Conservation (phyloP, 2,329 filamentous ascomycete genomes). For the Grosmannia huntii region DNA sequence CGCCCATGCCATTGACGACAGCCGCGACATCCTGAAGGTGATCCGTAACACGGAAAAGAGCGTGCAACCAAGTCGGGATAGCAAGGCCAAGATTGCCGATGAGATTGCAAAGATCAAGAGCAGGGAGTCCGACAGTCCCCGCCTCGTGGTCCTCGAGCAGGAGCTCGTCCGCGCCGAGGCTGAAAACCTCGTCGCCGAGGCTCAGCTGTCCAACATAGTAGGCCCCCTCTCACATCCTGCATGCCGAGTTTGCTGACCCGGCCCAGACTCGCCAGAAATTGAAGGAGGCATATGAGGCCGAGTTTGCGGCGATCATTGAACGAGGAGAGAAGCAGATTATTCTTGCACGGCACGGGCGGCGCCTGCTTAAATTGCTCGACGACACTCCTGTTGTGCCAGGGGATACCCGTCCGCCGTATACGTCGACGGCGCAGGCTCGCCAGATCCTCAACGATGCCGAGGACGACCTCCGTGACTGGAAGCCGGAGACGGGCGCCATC, state of each 20-base stretch:
- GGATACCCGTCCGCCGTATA: constrained; percentile 59
- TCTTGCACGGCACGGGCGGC: constrained; percentile 78
- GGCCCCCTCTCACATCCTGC: constrained; percentile 19
- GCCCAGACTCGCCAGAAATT: constrained; percentile 80
- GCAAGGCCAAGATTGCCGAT: constrained; percentile 77
- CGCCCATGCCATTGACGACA: constrained; percentile 78
- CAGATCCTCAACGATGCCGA: constrained; percentile 89
- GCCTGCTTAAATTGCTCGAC: constrained; percentile 74
- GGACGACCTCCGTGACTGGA: constrained; percentile 72
- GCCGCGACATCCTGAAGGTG: constrained; percentile 68
- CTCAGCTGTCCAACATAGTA: constrained; percentile 89
- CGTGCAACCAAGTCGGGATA: constrained; percentile 82
- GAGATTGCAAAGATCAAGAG: constrained; percentile 86
- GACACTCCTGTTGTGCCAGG: constrained; percentile 84
- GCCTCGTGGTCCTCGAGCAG: constrained; percentile 78
- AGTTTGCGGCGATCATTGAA: constrained; percentile 86
- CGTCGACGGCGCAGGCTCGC: constrained; percentile 52
- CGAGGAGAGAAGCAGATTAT: constrained; percentile 95
- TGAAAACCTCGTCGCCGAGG: constrained; percentile 90
- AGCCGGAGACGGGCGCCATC: constrained; percentile 25
- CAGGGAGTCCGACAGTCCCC: constrained; percentile 79
- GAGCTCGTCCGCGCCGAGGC: constrained; percentile 93
- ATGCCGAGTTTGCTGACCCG: neutral
- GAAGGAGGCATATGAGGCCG: constrained; percentile 83
- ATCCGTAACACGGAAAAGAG: constrained; percentile 93